These are phyloP conservation scores for Fusarium hainanense DNA, from an alignment of 2,329 filamentous ascomycete genomes.

Conservation along the genomic window DNA sequence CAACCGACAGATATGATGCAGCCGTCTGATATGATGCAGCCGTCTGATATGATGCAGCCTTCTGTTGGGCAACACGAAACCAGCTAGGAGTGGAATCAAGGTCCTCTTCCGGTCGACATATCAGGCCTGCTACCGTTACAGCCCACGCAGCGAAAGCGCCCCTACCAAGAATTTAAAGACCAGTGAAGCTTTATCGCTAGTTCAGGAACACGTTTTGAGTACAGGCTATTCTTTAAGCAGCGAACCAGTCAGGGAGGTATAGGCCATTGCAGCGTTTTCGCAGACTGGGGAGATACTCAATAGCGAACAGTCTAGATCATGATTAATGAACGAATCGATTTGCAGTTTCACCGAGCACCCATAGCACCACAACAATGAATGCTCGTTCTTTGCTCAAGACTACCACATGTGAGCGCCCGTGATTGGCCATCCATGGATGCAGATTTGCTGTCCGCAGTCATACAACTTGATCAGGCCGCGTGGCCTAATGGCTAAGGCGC, in stretches of 20 bases:
- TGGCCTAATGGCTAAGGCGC: conserved; percentile 7
- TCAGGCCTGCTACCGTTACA: background rate
- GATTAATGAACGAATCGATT: background rate
- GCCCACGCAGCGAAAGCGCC: background rate
- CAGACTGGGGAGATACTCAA: background rate
- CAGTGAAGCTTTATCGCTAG: background rate
- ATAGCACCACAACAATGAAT: background rate
- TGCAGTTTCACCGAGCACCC: background rate
- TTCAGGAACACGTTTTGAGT: background rate
- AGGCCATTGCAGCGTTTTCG: background rate
- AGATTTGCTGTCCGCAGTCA: background rate
- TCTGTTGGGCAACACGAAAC: background rate
- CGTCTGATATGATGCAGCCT: too few relatives aligned
- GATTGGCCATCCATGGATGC: fast-evolving
- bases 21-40: too few relatives aligned
- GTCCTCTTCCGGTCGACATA: background rate
- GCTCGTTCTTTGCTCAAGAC: background rate
- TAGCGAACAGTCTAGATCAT: background rate
- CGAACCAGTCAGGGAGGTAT: background rate
- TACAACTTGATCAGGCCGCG: background rate
- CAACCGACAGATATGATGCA: background rate
- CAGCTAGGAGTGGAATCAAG: background rate
- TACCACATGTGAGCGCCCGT: background rate
- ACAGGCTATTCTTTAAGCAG: background rate
- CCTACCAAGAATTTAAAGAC: background rate